phyloP scores from a whole-genome alignment of 148 eudicot genomes.

The Rhododendron ovatum region DNA sequence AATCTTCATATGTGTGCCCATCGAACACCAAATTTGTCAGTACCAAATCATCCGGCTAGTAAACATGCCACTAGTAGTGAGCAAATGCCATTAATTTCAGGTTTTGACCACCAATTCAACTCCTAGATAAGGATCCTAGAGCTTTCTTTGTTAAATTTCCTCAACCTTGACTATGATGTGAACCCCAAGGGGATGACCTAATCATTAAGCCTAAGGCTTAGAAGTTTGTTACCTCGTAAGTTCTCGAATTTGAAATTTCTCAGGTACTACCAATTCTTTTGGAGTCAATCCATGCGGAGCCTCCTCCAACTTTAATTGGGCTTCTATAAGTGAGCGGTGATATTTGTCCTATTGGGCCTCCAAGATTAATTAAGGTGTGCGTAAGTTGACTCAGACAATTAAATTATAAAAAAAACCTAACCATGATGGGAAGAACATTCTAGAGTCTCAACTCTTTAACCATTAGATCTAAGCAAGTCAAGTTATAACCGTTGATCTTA shows the following conservation, averaged over 20 bases:
- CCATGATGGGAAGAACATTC: neutral
- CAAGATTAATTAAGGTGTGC: too few relatives aligned
- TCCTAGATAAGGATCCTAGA: neutral
- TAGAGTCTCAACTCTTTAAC: neutral
- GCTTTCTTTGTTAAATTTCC: neutral
- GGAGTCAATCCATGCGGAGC: too few relatives aligned
- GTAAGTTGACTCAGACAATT: neutral
- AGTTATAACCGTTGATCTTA: neutral
- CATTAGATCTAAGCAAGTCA: neutral
- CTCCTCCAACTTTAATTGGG: neutral
- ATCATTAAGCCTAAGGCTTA: too few relatives aligned
- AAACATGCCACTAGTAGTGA: neutral
- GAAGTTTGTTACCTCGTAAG: too few relatives aligned
- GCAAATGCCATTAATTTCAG: neutral
- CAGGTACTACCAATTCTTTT: too few relatives aligned
- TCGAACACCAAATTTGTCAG: neutral
- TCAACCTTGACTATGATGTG: neutral
- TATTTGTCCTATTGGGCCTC: neutral
- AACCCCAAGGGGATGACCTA: neutral
- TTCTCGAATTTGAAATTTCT: too few relatives aligned
- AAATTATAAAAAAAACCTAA: too few relatives aligned
- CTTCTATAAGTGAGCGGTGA: neutral
- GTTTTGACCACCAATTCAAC: neutral
- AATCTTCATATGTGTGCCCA: neutral
- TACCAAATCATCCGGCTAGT: neutral